Conservation (phyloP, 345 rosid species). For the Ceriops tagal region DNA sequence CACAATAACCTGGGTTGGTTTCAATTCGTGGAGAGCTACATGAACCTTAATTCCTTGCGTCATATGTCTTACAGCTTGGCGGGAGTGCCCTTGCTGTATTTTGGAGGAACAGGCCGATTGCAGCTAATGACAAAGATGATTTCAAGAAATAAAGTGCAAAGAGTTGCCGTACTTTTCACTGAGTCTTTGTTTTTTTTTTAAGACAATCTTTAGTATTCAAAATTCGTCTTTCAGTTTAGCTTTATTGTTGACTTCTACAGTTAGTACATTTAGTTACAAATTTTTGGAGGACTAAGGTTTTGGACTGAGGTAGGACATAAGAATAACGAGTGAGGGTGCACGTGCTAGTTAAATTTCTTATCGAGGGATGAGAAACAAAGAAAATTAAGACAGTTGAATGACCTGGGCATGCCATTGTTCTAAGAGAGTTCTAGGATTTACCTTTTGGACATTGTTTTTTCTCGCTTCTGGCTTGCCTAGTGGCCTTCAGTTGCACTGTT, state of each 20-base stretch:
- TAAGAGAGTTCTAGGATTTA: no score
- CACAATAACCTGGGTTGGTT: no score
- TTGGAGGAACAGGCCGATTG: slow-evolving; percentile 86
- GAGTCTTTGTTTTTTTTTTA: no score
- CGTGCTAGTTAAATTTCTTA: no score
- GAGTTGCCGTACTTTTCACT: no score
- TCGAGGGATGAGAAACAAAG: no score
- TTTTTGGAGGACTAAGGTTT: background rate
- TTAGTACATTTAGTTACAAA: background rate
- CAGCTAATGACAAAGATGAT: slow-evolving; percentile 83
- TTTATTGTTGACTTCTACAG: background rate
- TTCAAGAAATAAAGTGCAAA: slow-evolving; percentile 53
- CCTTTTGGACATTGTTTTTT: no score
- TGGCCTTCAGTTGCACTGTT: no score
- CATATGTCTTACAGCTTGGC: slow-evolving; percentile 57
- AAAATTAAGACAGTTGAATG: background rate
- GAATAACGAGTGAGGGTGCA: background rate
- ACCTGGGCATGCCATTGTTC: no score
- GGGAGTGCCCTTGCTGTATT: slow-evolving; percentile 91
- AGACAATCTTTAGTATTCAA: background rate
- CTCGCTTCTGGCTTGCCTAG: no score
- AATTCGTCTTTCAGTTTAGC: background rate
- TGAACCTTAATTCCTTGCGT: background rate
- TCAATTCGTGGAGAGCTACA: background rate
- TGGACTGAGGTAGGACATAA: background rate